Conservation (phyloP, 371 early-diverging fungal species). For the Coemansia sp. region DNA sequence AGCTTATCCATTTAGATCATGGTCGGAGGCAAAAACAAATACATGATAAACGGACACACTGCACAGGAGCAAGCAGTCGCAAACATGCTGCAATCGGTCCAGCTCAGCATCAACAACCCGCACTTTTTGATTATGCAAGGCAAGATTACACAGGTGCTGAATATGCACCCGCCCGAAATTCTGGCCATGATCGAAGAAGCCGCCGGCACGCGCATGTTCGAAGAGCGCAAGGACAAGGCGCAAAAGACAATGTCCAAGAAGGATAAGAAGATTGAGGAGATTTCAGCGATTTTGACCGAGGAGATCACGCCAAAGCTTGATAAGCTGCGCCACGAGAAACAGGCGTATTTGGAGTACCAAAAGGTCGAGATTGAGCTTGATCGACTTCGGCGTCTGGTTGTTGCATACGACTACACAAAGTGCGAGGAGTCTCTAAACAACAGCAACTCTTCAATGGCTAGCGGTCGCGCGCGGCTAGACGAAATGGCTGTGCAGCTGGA, state of each 20-base stretch:
- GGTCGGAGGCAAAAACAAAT: slow-evolving; percentile 93
- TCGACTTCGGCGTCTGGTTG: slow-evolving; percentile 70
- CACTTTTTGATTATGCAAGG: slow-evolving; percentile 99
- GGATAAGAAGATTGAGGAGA: slow-evolving; percentile 93
- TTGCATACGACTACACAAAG: slow-evolving; percentile 78
- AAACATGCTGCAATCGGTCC: slow-evolving; percentile 93
- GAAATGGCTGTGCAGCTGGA: slow-evolving; percentile 37
- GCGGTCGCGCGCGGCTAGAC: slow-evolving; percentile 25
- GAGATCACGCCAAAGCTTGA: slow-evolving; percentile 94
- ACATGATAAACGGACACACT: slow-evolving; percentile 92
- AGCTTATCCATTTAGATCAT: slow-evolving; percentile 61
- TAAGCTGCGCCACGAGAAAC: slow-evolving; percentile 84
- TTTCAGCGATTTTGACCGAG: slow-evolving; percentile 76
- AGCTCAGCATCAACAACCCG: slow-evolving; percentile 97
- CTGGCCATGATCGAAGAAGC: slow-evolving; percentile 98
- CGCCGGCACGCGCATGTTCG: slow-evolving; percentile 98
- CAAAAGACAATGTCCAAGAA: slow-evolving; percentile 92
- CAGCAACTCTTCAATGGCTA: slow-evolving; percentile 25
- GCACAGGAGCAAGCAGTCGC: slow-evolving; percentile 89
- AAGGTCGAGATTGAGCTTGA: slow-evolving; percentile 89
- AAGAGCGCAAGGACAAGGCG: slow-evolving; percentile 96
- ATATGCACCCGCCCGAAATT: slow-evolving; percentile 98
- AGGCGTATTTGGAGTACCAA: slow-evolving; percentile 88
- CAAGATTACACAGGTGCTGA: slow-evolving; percentile 96
- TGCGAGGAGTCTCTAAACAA: slow-evolving; percentile 44